Base-by-base conservation (phyloP, 306 rosid genomes). In the barrel medic (Medicago truncatula) region DNA sequence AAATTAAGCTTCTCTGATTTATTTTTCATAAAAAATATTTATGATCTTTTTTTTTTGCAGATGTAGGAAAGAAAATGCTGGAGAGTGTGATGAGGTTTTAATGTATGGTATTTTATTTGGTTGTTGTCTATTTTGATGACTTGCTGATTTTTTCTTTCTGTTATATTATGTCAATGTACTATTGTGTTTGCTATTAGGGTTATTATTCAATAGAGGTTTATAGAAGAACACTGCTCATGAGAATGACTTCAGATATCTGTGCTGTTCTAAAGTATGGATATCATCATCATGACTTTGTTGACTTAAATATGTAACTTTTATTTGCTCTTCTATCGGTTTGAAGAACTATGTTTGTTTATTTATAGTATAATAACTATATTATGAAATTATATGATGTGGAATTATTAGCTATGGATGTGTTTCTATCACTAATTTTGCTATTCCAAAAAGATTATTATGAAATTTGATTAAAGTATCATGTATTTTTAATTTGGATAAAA, bases 31-130 rank as follows among this genome's bases (percentile, higher is more conserved):
- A n/a, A n/a, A n/a, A n/a, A n/a, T n/a, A n/a, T n/a, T n/a, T 23
- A 14, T 60, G 15, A 3, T 60, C 4, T 78, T 83, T 82, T 70
- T 69, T 10, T 28, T 50, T 80, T 86, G 87, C 91, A 91, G 97
- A 85, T 89, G 77, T 91, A 86, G 87, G 73, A 81, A 68, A 46
- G 67, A 80, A 70, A 70, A 54, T 62, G 71, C 50, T 16, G 11
- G 4, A 36, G n/a, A 58, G 7, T 75, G 65, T 75, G 65, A 65
- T 63, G 71, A 41, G 69, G 0, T 57, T 67, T 67, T 78, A 76
- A 64, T 70, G 62, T 57, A 46, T 77, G 78, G 56, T 34, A 12
- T 28, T 8, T 40, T 21, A 23, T 12, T 43, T 67, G 39, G 53
- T 72, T 65, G 34, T 9, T 77, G 53, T 59, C 10, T 74, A 17